Percentiles rank a stretch among this genome's conserved stretches.
Conservation (phyloP, 129 eudicot genomes). For the Pittosporum tobira region DNA sequence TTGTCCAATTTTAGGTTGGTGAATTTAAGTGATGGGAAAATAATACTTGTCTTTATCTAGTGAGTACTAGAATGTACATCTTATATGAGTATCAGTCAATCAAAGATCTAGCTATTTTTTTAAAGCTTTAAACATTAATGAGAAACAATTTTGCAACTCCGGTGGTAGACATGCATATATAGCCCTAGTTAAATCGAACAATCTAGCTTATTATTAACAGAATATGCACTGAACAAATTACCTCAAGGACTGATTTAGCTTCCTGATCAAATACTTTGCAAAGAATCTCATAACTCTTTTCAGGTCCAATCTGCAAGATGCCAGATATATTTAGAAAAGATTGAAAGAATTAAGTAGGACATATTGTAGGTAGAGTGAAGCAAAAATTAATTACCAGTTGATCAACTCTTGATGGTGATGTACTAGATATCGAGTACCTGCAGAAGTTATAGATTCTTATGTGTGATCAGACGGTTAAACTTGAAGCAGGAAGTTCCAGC, state of each 20-base stretch:
- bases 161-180: no score
- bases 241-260: constrained; percentile 73
- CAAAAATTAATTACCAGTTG: constrained; percentile 39
- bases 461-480: neutral
- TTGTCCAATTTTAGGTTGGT: no score
- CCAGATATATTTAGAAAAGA: no score
- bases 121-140: no score
- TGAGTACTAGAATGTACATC: no score
- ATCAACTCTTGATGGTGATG: constrained; percentile 82
- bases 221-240: constrained; percentile 13
- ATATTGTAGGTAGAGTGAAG: neutral
- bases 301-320: constrained; percentile 46
- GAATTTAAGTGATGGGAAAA: no score
- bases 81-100: no score
- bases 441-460: constrained; percentile 7
- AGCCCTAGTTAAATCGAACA: no score
- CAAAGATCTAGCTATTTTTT: no score
- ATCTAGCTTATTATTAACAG: neutral
- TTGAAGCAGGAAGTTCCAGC: neutral
- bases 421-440: constrained; percentile 71
- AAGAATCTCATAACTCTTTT: constrained; percentile 77
- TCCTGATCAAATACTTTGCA: constrained; percentile 68
- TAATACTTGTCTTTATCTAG: no score
- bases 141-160: no score
- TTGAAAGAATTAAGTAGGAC: neutral